phyloP scores from a whole-genome alignment of 139 green algal genomes.

The Chlamydomonas schloesseri region DNA sequence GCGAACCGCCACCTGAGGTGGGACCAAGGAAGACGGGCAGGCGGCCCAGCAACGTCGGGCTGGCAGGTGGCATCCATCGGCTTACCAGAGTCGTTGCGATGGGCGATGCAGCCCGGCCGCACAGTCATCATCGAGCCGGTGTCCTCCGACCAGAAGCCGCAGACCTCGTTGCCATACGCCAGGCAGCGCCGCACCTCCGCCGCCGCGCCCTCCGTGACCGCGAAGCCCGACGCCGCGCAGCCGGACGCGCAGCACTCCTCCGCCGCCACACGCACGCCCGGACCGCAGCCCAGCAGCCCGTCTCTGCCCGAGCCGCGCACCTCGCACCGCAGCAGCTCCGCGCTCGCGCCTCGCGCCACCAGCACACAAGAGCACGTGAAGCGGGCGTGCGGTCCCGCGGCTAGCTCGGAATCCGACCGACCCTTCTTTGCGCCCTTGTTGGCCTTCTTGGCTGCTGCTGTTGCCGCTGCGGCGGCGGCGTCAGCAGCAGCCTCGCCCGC shows the following conservation, averaged over 20 bases:
- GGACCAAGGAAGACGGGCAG: too few relatives aligned
- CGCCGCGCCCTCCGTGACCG: background rate
- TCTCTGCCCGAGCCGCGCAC: background rate
- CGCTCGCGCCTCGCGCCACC: background rate
- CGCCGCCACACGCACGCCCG: background rate
- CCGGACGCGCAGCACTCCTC: background rate
- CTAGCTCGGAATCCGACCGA: background rate
- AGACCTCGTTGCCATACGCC: background rate
- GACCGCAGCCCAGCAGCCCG: slow-evolving; percentile 5
- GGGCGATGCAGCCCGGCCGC: background rate
- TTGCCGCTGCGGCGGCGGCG: too few relatives aligned
- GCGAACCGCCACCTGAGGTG: too few relatives aligned
- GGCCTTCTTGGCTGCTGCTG: too few relatives aligned
- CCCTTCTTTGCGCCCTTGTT: background rate
- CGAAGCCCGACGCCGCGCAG: slow-evolving; percentile 13
- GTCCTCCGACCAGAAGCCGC: slow-evolving; percentile 17
- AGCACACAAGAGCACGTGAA: background rate
- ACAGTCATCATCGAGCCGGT: background rate
- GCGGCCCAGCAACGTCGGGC: too few relatives aligned
- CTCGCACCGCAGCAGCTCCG: background rate
- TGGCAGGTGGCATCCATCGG: too few relatives aligned
- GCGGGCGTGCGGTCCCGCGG: background rate
- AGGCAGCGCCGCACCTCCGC: background rate
- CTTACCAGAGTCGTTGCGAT: background rate
- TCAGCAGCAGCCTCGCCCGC: too few relatives aligned